These are phyloP conservation scores for Tuber indicum DNA, from an alignment of 495 filamentous ascomycete genomes.

Conservation along the genomic window DNA sequence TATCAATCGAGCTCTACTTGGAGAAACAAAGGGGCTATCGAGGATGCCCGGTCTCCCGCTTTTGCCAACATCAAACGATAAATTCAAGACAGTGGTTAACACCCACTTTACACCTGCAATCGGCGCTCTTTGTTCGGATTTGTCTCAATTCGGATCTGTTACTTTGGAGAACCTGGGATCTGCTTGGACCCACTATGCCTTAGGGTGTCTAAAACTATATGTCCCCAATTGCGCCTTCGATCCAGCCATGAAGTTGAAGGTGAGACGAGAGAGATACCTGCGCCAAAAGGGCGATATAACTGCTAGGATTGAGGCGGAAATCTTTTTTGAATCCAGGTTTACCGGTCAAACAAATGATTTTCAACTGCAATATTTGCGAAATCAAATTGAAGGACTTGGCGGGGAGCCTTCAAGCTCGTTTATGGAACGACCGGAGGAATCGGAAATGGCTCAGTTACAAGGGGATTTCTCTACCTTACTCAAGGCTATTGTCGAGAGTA, in stretches of 20 bases:
- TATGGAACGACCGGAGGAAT: slow-evolving; percentile 63
- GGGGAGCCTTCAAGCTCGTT: slow-evolving; percentile 50
- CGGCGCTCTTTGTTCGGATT: slow-evolving; percentile 11
- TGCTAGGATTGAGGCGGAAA: slow-evolving; percentile 55
- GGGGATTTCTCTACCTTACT: slow-evolving; percentile 74
- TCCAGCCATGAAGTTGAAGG: slow-evolving; percentile 67
- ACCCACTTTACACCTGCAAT: slow-evolving; percentile 46
- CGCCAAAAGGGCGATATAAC: slow-evolving; percentile 52
- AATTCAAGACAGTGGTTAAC: slow-evolving; percentile 37
- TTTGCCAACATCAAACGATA: slow-evolving; percentile 4
- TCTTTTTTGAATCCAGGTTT: slow-evolving; percentile 58
- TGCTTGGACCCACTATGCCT: slow-evolving; percentile 61
- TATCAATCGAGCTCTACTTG: background rate
- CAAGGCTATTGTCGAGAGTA: slow-evolving; percentile 55
- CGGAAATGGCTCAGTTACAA: slow-evolving; percentile 65
- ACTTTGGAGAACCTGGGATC: slow-evolving; percentile 10
- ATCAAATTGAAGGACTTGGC: slow-evolving; percentile 58
- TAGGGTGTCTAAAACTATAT: slow-evolving; percentile 66
- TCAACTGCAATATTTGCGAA: slow-evolving; percentile 54
- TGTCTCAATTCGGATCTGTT: background rate
- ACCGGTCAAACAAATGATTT: slow-evolving; percentile 61
- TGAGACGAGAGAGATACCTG: slow-evolving; percentile 61
- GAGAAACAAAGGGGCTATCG: background rate
- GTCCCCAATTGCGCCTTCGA: slow-evolving; percentile 82
- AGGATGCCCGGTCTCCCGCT: slow-evolving; percentile 2